phyloP scores from a whole-genome alignment of 1,139 yeast species.

The Meyerozyma athensensis region DNA sequence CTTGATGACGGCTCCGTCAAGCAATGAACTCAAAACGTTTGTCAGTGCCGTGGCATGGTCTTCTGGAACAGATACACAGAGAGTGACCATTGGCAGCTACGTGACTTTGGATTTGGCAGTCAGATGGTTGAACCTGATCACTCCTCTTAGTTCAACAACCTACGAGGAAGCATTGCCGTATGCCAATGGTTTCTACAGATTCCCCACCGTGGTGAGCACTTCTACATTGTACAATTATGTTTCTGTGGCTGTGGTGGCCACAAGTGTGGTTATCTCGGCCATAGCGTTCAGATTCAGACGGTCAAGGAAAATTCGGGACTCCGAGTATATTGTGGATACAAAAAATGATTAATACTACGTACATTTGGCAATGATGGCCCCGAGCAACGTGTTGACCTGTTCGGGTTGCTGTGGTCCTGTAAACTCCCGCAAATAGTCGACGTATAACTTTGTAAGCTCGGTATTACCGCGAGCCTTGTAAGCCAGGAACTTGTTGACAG shows the following conservation, averaged over 20 bases:
- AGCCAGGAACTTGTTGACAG: conserved; percentile 69
- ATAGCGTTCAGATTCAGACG: conserved; percentile 19
- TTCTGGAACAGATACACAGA: conserved; percentile 58
- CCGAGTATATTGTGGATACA: conserved; percentile 9
- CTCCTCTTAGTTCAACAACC: conserved; percentile 17
- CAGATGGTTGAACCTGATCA: conserved; percentile 47
- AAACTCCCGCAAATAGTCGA: conserved; percentile 33
- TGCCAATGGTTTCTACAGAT: conserved; percentile 39
- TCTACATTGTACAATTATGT: conserved; percentile 18
- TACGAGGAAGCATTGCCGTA: conserved; percentile 23
- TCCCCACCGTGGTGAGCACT: conserved; percentile 21
- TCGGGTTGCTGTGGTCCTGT: conserved; percentile 21
- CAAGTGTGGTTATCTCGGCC: conserved; percentile 23
- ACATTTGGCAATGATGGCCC: conserved; percentile 38
- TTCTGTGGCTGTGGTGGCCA: conserved; percentile 19
- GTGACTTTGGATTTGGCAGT: conserved; percentile 56
- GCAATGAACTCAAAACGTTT: conserved; percentile 34
- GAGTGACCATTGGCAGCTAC: conserved; percentile 62
- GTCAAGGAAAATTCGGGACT: conserved; percentile 7
- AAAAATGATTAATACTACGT: conserved; percentile 21
- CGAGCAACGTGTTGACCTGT: conserved; percentile 27
- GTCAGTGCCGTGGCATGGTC: conserved; percentile 57
- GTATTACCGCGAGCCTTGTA: conserved; percentile 41
- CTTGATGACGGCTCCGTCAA: conserved; percentile 39
- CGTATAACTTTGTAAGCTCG: conserved; percentile 42